These are phyloP conservation scores for Boletales sp. DNA, from an alignment of 768 basidiomycete species.

Conservation along the genomic window DNA sequence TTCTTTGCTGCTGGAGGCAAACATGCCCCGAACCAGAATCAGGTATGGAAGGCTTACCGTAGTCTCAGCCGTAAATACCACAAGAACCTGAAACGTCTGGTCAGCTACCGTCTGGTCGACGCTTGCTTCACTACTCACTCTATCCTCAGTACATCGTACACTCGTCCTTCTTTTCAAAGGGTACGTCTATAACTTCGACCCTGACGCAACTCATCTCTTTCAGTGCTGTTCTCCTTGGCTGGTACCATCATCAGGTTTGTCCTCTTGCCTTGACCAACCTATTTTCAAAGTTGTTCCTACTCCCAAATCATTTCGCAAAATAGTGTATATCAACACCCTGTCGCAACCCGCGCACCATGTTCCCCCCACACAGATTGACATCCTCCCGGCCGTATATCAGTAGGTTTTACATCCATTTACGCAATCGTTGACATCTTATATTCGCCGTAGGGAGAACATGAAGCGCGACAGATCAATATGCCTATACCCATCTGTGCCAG, in stretches of 20 bases:
- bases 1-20: conserved; percentile 80
- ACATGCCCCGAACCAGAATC: conserved; percentile 79
- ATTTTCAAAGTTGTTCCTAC: conserved; percentile 33
- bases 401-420: conserved; percentile 36
- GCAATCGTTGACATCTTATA: background rate
- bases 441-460: conserved; percentile 63
- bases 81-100: conserved; percentile 83
- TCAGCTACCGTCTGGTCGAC: conserved; percentile 31
- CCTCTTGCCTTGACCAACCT: background rate
- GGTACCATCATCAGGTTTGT: conserved; percentile 82
- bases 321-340: conserved; percentile 71
- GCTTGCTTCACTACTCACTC: conserved; percentile 4
- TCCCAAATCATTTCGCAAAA: conserved; percentile 87
- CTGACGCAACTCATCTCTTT: conserved; percentile 8
- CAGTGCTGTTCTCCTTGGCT: conserved; percentile 87
- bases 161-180: conserved; percentile 84
- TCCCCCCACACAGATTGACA: conserved; percentile 84
- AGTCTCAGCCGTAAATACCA: conserved; percentile 79
- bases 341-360: conserved; percentile 74
- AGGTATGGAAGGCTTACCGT: conserved; percentile 90
- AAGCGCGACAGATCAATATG: conserved; percentile 62
- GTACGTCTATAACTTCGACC: conserved; percentile 36
- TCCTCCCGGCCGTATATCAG: conserved; percentile 81
- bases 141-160: conserved; percentile 73
- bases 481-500: conserved; percentile 59